Evolutionary conservation across 306 rosid species (phyloP).

Genomic region (Quercus rubra): DNA sequence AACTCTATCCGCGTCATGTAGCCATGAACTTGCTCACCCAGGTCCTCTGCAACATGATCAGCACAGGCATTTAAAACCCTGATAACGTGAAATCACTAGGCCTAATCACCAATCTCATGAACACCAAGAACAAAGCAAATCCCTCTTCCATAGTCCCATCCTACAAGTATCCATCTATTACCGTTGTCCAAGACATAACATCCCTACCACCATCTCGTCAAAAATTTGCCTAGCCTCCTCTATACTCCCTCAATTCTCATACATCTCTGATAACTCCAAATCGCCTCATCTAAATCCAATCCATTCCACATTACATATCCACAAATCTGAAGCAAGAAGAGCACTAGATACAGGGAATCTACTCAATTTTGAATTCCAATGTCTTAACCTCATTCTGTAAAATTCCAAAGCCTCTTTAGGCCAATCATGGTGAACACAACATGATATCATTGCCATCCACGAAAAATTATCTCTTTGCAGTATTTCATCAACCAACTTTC

Average conservation of each 20-base stretch:
- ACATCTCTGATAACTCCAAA: constrained; percentile 59
- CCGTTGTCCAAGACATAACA: too few species aligned
- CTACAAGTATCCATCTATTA: too few species aligned
- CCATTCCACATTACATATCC: constrained; percentile 44
- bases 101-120: too few species aligned
- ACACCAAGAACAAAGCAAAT: too few species aligned
- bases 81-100: constrained; percentile 38
- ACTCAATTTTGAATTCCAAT: constrained; percentile 37
- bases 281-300: constrained; percentile 54
- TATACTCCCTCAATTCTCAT: constrained; percentile 68
- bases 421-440: constrained; percentile 36
- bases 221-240: constrained; percentile 38
- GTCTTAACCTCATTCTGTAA: constrained; percentile 49
- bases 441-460: constrained; percentile 60
- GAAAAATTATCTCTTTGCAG: constrained; percentile 53
- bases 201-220: too few species aligned
- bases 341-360: constrained; percentile 51
- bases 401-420: constrained; percentile 57
- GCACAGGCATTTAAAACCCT: constrained; percentile 69
- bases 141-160: too few species aligned
- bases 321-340: constrained; percentile 58
- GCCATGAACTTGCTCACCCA: constrained; percentile 60
- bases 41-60: constrained; percentile 45
- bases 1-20: constrained; percentile 55
- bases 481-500: constrained; percentile 62